Evolutionary conservation across 2,329 filamentous ascomycete genomes (phyloP).

Genomic region (Ophiostoma sp.): DNA sequence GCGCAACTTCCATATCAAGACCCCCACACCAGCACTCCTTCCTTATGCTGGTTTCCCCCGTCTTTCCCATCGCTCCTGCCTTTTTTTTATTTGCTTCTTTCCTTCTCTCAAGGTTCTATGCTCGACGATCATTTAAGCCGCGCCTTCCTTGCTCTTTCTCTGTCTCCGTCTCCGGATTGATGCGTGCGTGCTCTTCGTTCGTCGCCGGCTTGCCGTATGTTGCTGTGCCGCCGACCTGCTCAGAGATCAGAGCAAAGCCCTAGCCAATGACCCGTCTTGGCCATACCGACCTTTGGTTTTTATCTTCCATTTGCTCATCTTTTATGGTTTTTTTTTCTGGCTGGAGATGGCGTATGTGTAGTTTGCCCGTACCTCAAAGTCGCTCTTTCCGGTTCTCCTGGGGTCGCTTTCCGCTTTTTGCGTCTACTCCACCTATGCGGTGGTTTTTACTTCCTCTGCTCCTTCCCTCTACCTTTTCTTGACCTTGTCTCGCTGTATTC

Average conservation of each 20-base stretch:
- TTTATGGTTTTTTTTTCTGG: not conserved
- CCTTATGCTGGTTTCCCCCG: not conserved
- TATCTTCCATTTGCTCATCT: not conserved
- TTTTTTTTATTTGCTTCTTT: not conserved
- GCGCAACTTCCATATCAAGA: not conserved
- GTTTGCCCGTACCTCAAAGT: slow-evolving; percentile 17
- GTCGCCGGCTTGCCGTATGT: slow-evolving; percentile 2
- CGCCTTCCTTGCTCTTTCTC: not conserved
- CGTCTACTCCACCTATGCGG: slow-evolving; percentile 8
- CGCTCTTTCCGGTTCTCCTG: slow-evolving; percentile 18
- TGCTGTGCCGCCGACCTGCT: slow-evolving; percentile 17
- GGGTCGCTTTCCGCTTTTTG: slow-evolving; percentile 10
- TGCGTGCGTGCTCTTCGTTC: slow-evolving; percentile 3
- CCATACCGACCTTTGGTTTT: not conserved
- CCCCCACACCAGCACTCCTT: not conserved
- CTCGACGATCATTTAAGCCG: not conserved
- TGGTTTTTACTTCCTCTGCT: not conserved
- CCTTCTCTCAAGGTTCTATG: slow-evolving; percentile 2
- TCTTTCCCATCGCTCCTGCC: not conserved
- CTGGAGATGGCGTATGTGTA: slow-evolving; percentile 13
- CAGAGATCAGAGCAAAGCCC: not conserved
- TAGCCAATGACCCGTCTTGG: not conserved
- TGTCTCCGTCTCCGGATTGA: not conserved
- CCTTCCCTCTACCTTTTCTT: not conserved
- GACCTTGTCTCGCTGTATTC: not conserved